Evolutionary conservation across 176 grass and related monocot genomes (phyloP).

Genomic region (Cenchrus fungigraminus): DNA sequence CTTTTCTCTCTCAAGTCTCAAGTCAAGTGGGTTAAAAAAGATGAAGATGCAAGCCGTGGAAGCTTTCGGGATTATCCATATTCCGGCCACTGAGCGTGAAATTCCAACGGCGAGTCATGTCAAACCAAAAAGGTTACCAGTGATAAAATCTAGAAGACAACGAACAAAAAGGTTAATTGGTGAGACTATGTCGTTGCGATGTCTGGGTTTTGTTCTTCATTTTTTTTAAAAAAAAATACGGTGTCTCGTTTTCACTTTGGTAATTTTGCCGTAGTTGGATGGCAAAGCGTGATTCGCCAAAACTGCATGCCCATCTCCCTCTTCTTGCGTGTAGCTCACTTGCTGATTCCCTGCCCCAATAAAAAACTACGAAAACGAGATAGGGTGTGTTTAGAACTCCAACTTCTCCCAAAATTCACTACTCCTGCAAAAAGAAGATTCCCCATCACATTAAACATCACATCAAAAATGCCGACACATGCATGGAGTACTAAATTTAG

Average conservation of each 20-base stretch:
- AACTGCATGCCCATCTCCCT: not conserved
- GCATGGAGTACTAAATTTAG: too few relatives aligned
- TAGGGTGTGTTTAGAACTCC: not conserved
- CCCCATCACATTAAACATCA: too few relatives aligned
- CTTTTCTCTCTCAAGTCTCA: constrained; percentile 14
- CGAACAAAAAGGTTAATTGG: not conserved
- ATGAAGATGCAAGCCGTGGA: not conserved
- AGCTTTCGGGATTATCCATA: constrained; percentile 27
- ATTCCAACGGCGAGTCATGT: constrained; percentile 20
- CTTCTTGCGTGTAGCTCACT: constrained; percentile 40
- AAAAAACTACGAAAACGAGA: not conserved
- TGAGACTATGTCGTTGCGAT: not conserved
- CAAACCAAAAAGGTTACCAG: constrained; percentile 23
- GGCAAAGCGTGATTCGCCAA: constrained; percentile 22
- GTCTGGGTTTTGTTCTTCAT: not conserved
- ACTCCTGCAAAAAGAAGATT: too few relatives aligned
- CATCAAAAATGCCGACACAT: too few relatives aligned
- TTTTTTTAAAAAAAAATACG: not conserved
- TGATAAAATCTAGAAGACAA: not conserved
- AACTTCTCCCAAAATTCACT: too few relatives aligned
- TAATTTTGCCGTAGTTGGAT: constrained; percentile 28
- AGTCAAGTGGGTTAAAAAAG: constrained; percentile 22
- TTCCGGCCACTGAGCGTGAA: not conserved
- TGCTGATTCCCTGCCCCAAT: not conserved
- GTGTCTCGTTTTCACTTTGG: constrained; percentile 20